Evolutionary conservation across 2,329 filamentous ascomycete species (phyloP).

Genomic region (Ceratocystis cacaofunesta): DNA sequence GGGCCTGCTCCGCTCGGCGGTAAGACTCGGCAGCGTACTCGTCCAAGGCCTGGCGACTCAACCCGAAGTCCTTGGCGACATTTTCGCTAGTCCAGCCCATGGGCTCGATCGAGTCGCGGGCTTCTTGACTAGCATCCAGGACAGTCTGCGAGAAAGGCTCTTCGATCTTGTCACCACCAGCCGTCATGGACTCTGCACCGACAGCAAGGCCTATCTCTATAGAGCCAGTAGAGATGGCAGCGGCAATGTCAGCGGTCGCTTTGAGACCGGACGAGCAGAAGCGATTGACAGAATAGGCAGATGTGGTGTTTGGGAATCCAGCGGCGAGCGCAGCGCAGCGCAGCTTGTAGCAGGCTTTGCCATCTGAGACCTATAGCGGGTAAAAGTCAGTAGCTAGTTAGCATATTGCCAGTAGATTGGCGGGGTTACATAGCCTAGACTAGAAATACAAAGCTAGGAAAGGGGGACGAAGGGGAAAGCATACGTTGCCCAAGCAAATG

Average conservation of each 20-base stretch:
- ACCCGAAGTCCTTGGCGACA: slow-evolving; percentile 77
- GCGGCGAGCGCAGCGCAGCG: slow-evolving; percentile 73
- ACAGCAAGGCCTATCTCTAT: slow-evolving; percentile 82
- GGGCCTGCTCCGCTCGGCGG: slow-evolving; percentile 71
- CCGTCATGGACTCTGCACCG: slow-evolving; percentile 79
- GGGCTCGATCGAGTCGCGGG: slow-evolving; percentile 74
- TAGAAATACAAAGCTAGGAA: neutral
- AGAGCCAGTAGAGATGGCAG: slow-evolving; percentile 62
- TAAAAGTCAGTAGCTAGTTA: too few relatives aligned
- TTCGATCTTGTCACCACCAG: slow-evolving; percentile 44
- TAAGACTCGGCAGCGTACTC: slow-evolving; percentile 76
- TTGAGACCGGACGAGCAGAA: slow-evolving; percentile 97
- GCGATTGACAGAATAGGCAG: slow-evolving; percentile 71
- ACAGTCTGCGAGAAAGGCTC: slow-evolving; percentile 39
- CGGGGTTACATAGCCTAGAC: neutral
- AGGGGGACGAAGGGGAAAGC: slow-evolving; percentile 22
- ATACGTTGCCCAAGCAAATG: slow-evolving; percentile 80
- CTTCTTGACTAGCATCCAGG: slow-evolving; percentile 56
- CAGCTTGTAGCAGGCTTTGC: slow-evolving; percentile 77
- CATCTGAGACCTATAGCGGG: slow-evolving; percentile 53
- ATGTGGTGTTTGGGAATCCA: slow-evolving; percentile 81
- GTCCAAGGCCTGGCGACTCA: slow-evolving; percentile 69
- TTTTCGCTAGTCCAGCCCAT: slow-evolving; percentile 99
- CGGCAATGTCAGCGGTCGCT: slow-evolving; percentile 86
- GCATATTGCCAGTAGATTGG: neutral